phyloP scores from a whole-genome alignment of 208 protist genomes.

The Trypanosoma melophagium region DNA sequence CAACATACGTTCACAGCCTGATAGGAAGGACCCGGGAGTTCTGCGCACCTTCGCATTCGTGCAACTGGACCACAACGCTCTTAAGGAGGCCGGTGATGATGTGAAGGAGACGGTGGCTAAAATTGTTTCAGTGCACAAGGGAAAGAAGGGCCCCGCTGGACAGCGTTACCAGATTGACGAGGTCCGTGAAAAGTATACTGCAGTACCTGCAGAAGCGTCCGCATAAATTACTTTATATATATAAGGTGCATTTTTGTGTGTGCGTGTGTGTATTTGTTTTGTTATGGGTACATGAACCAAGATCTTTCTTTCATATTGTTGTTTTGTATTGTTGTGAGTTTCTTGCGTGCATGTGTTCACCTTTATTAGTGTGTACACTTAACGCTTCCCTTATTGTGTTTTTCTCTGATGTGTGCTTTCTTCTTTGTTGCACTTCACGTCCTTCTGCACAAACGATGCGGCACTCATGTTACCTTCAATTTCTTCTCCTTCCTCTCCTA shows the following conservation, averaged over 20 bases:
- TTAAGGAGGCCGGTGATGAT: slow-evolving; percentile 42
- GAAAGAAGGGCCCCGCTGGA: slow-evolving; percentile 13
- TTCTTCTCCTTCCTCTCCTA: too few species aligned
- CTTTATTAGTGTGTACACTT: too few species aligned
- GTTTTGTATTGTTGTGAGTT: too few species aligned
- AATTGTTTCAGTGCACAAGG: slow-evolving; percentile 27
- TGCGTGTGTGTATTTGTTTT: not conserved
- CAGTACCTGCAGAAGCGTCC: slow-evolving; percentile 12
- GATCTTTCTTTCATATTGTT: not conserved
- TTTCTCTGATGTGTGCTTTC: too few species aligned
- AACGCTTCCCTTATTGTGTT: too few species aligned
- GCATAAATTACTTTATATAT: slow-evolving; percentile 4
- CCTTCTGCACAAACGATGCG: too few species aligned
- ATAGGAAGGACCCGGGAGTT: slow-evolving; percentile 48
- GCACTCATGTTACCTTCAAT: too few species aligned
- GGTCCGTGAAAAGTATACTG: slow-evolving; percentile 54
- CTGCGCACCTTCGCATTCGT: slow-evolving; percentile 75
- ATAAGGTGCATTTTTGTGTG: slow-evolving; percentile 6
- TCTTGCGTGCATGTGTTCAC: too few species aligned
- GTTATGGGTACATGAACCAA: slow-evolving; percentile 5
- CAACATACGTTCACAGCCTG: slow-evolving; percentile 54
- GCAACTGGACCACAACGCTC: slow-evolving; percentile 60
- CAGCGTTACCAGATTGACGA: slow-evolving; percentile 52
- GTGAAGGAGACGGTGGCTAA: slow-evolving; percentile 44
- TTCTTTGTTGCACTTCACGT: too few species aligned